Conservation (phyloP, 2,329 filamentous ascomycete species). For the Aspergillus fijiensis region DNA sequence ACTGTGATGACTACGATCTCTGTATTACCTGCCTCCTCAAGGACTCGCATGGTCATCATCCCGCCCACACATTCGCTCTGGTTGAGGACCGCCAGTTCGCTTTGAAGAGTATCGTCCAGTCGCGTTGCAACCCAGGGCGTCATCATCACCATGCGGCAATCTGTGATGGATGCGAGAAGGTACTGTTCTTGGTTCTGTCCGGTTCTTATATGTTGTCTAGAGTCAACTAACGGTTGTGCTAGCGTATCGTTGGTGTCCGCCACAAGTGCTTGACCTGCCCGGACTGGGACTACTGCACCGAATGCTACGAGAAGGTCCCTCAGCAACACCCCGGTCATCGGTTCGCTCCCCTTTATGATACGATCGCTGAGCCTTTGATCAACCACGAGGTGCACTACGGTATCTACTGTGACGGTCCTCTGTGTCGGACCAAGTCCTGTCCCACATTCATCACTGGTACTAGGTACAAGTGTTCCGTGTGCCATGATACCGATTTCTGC, state of each 20-base stretch:
- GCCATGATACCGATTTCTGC: constrained; percentile 93
- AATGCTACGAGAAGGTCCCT: constrained; percentile 67
- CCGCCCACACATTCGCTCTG: constrained; percentile 75
- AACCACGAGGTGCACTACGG: constrained; percentile 66
- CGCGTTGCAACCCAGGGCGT: constrained; percentile 74
- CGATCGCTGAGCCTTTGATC: constrained; percentile 51
- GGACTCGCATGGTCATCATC: constrained; percentile 85
- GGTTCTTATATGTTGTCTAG: constrained; percentile 19
- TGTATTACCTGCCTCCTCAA: constrained; percentile 77
- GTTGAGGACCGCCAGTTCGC: constrained; percentile 51
- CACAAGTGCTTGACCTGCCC: constrained; percentile 97
- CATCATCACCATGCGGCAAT: constrained; percentile 81
- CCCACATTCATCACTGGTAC: constrained; percentile 70
- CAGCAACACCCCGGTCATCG: constrained; percentile 78
- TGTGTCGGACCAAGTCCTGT: constrained; percentile 62
- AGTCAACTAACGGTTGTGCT: background rate
- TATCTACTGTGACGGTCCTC: constrained; percentile 91
- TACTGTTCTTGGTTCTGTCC: constrained; percentile 28
- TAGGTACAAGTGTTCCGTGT: constrained; percentile 96
- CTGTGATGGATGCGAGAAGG: constrained; percentile 88
- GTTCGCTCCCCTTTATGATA: constrained; percentile 83
- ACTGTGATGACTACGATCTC: constrained; percentile 88
- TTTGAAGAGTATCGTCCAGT: constrained; percentile 61
- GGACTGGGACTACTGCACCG: constrained; percentile 91
- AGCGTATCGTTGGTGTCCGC: constrained; percentile 80